Base-by-base conservation (phyloP, 176 grass and related monocot genomes). In the Microstegium vimineum region DNA sequence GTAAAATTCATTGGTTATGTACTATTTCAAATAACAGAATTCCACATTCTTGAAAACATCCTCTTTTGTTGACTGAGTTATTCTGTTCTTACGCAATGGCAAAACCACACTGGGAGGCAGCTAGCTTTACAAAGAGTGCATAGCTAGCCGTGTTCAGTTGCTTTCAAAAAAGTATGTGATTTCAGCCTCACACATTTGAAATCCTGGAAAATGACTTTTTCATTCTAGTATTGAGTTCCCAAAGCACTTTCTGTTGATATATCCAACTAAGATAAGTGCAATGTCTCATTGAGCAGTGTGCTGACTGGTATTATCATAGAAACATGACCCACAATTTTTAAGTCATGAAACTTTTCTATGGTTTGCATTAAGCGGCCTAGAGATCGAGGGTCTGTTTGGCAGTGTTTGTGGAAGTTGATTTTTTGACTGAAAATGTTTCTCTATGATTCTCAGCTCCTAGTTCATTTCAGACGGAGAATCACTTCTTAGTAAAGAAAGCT, bases 171-270 rank as follows among this genome's bases (percentile, higher is more conserved):
- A 51, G 17, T 18, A 66, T 67, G 36, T 32, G 36, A 59, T 59
- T 23, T 59, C 8, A 59, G 9, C 57, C 22, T 46, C 45, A 47
- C 73, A 36, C 46, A 74, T 13, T 66, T 62, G 69, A 73, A 73
- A 45, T 52, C 17, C 42, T 57, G 8, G 60, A 57, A 59, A 45
- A 25, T 64, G 67, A 10, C 51, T 43, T 71, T 15, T 81, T 86
- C 15, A 26, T 86, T 73, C 43, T 75, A 66, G 51, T 56, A 66
- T 57, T 75, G 61, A 75, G 15, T 86, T 34, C 27, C 70, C 77
- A 17, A 59, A 66, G 22, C 38, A 13, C 46, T 86, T 66, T 79
- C 5, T 26, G 22, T 74, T 60, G 45, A 60, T 41, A 68, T 66
- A 75, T 86, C 27, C 36, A 74, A 26, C 54, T 66, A 74, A 67